These are phyloP conservation scores for Dianthus caryophyllus DNA, from an alignment of 148 eudicot genomes.

Conservation along the genomic window DNA sequence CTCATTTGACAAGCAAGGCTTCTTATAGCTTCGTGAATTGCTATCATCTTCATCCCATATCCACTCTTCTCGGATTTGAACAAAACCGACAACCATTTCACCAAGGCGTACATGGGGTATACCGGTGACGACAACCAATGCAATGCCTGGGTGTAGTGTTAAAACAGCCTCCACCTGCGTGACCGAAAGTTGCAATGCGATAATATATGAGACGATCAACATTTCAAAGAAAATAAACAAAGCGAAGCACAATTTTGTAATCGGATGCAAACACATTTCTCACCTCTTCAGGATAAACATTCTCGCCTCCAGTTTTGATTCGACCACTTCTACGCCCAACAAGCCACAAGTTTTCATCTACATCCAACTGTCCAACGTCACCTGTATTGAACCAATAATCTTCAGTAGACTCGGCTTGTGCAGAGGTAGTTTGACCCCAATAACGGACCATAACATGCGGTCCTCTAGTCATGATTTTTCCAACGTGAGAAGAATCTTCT, in stretches of 20 bases:
- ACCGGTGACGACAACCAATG: conserved; percentile 49
- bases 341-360: conserved; percentile 71
- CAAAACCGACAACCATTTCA: conserved; percentile 75
- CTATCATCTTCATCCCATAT: conserved; percentile 42
- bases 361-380: conserved; percentile 73
- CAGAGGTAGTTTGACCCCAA: conserved; percentile 47
- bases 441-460: conserved; percentile 76
- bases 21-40: conserved; percentile 15
- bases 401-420: conserved; percentile 24
- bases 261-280: not conserved
- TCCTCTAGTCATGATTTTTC: conserved; percentile 84
- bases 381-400: conserved; percentile 91
- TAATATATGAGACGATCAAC: not conserved
- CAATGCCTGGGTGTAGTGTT: conserved; percentile 72
- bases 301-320: conserved; percentile 94
- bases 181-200: conserved; percentile 12
- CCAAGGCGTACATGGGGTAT: conserved; percentile 57
- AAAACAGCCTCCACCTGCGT: conserved; percentile 66
- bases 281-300: conserved; percentile 93
- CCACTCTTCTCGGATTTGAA: conserved; percentile 54
- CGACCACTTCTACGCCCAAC: conserved; percentile 75
- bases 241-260: not conserved
- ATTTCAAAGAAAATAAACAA: not conserved
- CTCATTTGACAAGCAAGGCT: conserved; percentile 36
- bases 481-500: conserved; percentile 41